A percentile compares a stretch with the other conserved stretches of the same genome.
Conservation (phyloP, 129 eudicot genomes). For the Flaveria bidentis region DNA sequence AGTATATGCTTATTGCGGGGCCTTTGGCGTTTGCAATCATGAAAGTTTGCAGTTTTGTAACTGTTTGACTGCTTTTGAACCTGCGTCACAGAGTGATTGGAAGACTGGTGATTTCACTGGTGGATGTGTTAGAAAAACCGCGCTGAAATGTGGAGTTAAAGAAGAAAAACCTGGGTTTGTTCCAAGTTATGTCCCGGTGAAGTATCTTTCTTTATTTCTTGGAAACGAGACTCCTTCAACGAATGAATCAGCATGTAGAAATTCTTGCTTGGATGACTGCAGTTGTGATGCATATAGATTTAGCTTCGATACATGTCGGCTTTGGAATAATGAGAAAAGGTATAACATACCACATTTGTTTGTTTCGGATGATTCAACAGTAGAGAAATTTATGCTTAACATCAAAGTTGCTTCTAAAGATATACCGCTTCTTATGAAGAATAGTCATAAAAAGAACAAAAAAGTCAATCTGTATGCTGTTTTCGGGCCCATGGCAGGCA, state of each 20-base stretch:
- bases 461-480: constrained; percentile 25
- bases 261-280: constrained; percentile 21
- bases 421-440: constrained; percentile 22
- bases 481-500: neutral
- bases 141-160: constrained; percentile 12
- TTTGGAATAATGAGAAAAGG: neutral
- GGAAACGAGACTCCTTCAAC: neutral
- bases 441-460: neutral
- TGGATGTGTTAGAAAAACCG: constrained; percentile 11
- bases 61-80: constrained; percentile 35
- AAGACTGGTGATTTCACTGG: constrained; percentile 12
- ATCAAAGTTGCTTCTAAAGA: constrained; percentile 33
- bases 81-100: constrained; percentile 34
- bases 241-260: constrained; percentile 17
- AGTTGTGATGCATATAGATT: constrained; percentile 16
- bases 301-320: neutral
- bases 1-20: constrained; percentile 39
- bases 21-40: constrained; percentile 28
- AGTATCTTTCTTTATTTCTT: neutral
- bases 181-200: neutral
- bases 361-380: neutral
- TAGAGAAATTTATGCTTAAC: neutral
- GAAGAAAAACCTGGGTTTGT: neutral
- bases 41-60: neutral
- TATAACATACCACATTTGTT: neutral